These are phyloP conservation scores for Zygoascus tannicola DNA, from an alignment of 805 yeast species.

Conservation along the genomic window DNA sequence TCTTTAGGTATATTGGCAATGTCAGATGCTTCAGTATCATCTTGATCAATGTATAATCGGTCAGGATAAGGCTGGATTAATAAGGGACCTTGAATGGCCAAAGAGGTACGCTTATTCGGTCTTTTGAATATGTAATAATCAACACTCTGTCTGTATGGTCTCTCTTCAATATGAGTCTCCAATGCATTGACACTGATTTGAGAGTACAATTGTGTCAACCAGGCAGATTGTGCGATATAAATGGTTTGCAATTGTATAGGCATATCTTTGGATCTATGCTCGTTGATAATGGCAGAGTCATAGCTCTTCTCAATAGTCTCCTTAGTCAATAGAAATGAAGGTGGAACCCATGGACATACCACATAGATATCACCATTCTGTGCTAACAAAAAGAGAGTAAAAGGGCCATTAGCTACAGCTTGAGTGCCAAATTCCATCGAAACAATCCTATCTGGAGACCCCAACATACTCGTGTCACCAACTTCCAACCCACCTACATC, in stretches of 20 bases:
- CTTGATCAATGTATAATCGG: constrained; percentile 31
- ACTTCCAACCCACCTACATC: neutral
- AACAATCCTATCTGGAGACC: constrained; percentile 21
- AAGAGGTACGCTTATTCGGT: constrained; percentile 7
- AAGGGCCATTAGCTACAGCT: constrained; percentile 31
- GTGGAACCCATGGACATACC: constrained; percentile 58
- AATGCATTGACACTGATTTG: constrained; percentile 13
- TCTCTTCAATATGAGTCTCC: constrained; percentile 9
- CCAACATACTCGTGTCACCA: neutral
- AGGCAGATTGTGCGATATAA: constrained; percentile 11
- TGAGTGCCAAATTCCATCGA: constrained; percentile 40
- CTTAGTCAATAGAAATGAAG: constrained; percentile 31
- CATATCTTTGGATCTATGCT: constrained; percentile 10
- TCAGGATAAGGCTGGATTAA: constrained; percentile 47
- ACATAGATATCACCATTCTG: constrained; percentile 51
- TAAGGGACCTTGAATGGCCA: constrained; percentile 44
- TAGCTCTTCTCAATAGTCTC: constrained; percentile 27
- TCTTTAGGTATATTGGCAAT: constrained; percentile 23
- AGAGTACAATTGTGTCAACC: constrained; percentile 18
- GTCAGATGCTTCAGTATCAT: constrained; percentile 33
- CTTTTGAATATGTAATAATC: constrained; percentile 21
- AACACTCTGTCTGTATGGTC: constrained; percentile 17
- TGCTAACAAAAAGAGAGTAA: constrained; percentile 45
- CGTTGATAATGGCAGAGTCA: constrained; percentile 28
- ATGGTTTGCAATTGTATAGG: neutral